Percentiles rank a stretch among this genome's conserved stretches.
phyloP scores from a whole-genome alignment of 306 rosid species.

The Ceratonia siliqua region DNA sequence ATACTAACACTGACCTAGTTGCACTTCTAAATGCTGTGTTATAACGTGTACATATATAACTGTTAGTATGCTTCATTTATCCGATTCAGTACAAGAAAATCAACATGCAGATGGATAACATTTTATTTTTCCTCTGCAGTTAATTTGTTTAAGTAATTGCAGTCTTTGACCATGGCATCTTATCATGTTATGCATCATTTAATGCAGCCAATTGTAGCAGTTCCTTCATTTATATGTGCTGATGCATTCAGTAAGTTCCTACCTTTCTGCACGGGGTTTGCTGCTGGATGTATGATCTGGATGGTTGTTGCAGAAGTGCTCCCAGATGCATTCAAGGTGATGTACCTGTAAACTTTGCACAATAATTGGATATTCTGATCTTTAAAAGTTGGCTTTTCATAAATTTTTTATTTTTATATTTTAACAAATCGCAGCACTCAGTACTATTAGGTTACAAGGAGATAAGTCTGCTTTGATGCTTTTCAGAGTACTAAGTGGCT shows the following conservation, averaged over 20 bases:
- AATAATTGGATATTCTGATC: neutral
- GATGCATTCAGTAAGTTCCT: conserved; percentile 95
- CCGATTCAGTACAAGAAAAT: conserved; percentile 5
- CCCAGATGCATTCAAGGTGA: conserved; percentile 98
- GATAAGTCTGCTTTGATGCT: too few relatives aligned
- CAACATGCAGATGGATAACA: conserved; percentile 4
- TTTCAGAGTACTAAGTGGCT: too few relatives aligned
- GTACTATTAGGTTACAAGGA: too few relatives aligned
- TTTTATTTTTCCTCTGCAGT: neutral
- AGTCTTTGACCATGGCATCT: conserved; percentile 22
- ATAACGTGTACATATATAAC: neutral
- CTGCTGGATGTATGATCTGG: conserved; percentile 99
- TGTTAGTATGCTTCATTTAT: neutral
- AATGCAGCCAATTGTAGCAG: conserved; percentile 96
- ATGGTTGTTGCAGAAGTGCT: conserved; percentile 99
- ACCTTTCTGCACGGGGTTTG: conserved; percentile 98
- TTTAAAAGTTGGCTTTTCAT: conserved; percentile 5
- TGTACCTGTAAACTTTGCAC: conserved; percentile 12
- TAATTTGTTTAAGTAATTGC: conserved; percentile 8
- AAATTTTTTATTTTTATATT: conserved; percentile 3
- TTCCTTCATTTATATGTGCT: conserved; percentile 95
- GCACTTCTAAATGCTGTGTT: conserved; percentile 10
- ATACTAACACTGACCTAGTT: conserved; percentile 11
- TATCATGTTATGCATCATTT: conserved; percentile 27
- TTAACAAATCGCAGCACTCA: neutral